A percentile compares a stretch with the other conserved stretches of the same genome.
These are phyloP conservation scores for Neospermospora avenae DNA, from an alignment of 2,329 filamentous ascomycete species.

Conservation along the genomic window DNA sequence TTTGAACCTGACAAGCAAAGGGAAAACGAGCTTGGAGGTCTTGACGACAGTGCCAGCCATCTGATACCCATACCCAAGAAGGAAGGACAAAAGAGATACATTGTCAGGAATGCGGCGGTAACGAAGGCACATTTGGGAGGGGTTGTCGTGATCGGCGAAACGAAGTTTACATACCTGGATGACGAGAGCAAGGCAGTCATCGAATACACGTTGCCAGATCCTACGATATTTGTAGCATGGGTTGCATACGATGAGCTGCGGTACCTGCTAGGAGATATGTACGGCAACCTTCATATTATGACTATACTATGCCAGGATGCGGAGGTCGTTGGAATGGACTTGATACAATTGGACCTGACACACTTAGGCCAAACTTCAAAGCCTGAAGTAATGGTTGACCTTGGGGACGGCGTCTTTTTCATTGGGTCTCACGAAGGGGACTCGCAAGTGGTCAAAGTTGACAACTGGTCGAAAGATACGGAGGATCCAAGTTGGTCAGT, in stretches of 20 bases:
- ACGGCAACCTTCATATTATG: constrained; percentile 80
- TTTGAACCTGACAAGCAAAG: constrained; percentile 56
- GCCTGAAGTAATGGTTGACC: constrained; percentile 74
- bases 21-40: constrained; percentile 50
- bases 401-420: constrained; percentile 72
- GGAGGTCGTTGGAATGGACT: constrained; percentile 68
- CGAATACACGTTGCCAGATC: constrained; percentile 62
- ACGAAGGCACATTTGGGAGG: constrained; percentile 63
- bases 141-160: constrained; percentile 73
- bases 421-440: constrained; percentile 92
- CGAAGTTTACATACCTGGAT: constrained; percentile 80
- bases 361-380: constrained; percentile 65
- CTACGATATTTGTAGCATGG: constrained; percentile 91
- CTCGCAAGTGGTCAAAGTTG: constrained; percentile 73
- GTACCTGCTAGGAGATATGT: constrained; percentile 91
- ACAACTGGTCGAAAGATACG: constrained; percentile 35
- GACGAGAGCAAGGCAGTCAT: constrained; percentile 67
- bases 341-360: constrained; percentile 67
- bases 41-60: constrained; percentile 55
- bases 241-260: constrained; percentile 75
- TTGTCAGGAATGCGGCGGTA: constrained; percentile 48
- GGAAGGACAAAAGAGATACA: constrained; percentile 57
- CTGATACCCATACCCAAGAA: constrained; percentile 60
- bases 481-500: constrained; percentile 46
- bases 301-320: constrained; percentile 67